Base-by-base conservation (phyloP, 495 filamentous ascomycete species). In the Arthonia radiata region DNA sequence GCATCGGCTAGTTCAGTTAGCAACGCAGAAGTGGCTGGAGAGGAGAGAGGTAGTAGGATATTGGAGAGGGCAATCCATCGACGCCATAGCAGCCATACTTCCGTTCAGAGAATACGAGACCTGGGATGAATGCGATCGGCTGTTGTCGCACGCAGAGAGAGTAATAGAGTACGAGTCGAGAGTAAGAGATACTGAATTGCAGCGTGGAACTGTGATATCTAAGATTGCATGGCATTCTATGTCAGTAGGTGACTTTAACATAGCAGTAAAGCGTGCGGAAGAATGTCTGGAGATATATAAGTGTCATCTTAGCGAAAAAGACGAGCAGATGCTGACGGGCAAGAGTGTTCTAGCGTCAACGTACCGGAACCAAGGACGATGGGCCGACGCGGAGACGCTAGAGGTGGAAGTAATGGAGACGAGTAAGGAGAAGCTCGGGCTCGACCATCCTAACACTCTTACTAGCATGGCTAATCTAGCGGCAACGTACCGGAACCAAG, bases 1-100 rank as follows among this genome's bases (percentile, higher is more conserved):
- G 30, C 53, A 59, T 39, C 38, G 50, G 18, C 36, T 59, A 6
- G 50, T 60, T 13, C 53, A 58, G 28, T 21, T 59, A 7, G 43
- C 46, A 9, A 47, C 41, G 2, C 48, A 39, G 18, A 55, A 44
- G 27, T 59, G 52, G 56, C 41, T 59, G 1, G 31, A 37, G 12
- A 30, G 32, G 4, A 32, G 49, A 16, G 31, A 24, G 14, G 24
- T 38, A 18, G 35, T 28, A 18, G 28, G 30, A 8, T 36, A 5
- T 18, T 42, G n/a, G 26, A 46, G 29, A 15, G 23, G 0, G 27
- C 13, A 0, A 27, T 35, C n/a, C 37, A 52, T 3, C 46, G 51
- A 8, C 19, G 32, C 12, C 36, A 42, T 2, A 39, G 54, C 30
- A 42, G 38, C 7, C 27, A 46, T 7, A 5, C 52, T 50, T 31